A percentile compares a stretch with the other conserved stretches of the same genome.
Conservation (phyloP, 2,329 filamentous ascomycete genomes). For the Fusarium citri region DNA sequence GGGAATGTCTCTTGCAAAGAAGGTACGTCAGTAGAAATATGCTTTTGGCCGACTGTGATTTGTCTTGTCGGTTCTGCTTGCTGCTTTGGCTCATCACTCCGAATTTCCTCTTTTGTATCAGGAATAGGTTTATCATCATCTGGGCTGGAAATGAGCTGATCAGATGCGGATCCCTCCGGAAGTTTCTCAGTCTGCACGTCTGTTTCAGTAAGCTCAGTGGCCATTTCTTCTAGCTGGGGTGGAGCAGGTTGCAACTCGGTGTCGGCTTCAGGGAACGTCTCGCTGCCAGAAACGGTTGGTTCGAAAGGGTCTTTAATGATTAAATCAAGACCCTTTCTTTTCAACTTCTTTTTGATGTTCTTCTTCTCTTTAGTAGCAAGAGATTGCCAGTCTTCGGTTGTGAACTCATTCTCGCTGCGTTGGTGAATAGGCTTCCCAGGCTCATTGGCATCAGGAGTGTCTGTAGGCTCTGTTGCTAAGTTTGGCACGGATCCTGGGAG, state of each 20-base stretch:
- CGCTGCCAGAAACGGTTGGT: background rate
- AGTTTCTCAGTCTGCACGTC: background rate
- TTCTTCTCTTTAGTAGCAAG: slow-evolving; percentile 39
- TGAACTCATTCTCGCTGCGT: slow-evolving; percentile 14
- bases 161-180: background rate
- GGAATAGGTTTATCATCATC: background rate
- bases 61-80: background rate
- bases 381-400: slow-evolving; percentile 31
- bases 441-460: background rate
- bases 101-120: background rate
- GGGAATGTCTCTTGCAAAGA: background rate
- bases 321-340: slow-evolving; percentile 35
- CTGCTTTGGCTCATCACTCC: background rate
- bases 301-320: slow-evolving; percentile 25
- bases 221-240: background rate
- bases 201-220: background rate
- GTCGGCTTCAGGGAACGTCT: background rate
- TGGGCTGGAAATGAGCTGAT: background rate
- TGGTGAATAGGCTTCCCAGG: background rate
- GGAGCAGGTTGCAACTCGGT: background rate
- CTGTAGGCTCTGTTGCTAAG: background rate
- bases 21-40: background rate
- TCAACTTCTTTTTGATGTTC: slow-evolving; percentile 40
- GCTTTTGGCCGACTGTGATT: background rate
- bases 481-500: background rate